Percentiles rank a stretch among this genome's conserved stretches.
phyloP scores from a whole-genome alignment of 2,329 filamentous ascomycete species.

The Clarireedia homoeocarpa region DNA sequence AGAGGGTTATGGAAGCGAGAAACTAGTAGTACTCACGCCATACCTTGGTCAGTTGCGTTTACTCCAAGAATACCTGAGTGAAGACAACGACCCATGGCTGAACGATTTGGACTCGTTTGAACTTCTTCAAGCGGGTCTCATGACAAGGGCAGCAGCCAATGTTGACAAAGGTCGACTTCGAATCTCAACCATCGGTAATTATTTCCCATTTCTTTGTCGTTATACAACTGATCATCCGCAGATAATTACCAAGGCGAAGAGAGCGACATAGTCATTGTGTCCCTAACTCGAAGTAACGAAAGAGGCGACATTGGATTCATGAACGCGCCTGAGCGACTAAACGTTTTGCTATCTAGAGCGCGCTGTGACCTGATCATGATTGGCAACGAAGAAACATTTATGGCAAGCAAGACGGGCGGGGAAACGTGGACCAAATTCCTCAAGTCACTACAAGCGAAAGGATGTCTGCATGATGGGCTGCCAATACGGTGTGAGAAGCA shows the following conservation, averaged over 20 bases:
- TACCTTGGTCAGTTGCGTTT: slow-evolving; percentile 62
- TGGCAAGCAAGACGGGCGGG: slow-evolving; percentile 47
- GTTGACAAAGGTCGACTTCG: slow-evolving; percentile 44
- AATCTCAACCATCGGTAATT: slow-evolving; percentile 60
- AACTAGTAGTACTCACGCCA: slow-evolving; percentile 63
- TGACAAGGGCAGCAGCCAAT: slow-evolving; percentile 40
- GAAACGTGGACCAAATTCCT: slow-evolving; percentile 52
- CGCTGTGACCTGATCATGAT: slow-evolving; percentile 59
- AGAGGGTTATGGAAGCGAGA: slow-evolving; percentile 58
- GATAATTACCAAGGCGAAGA: slow-evolving; percentile 79
- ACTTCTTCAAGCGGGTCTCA: slow-evolving; percentile 52
- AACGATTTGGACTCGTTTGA: slow-evolving; percentile 62
- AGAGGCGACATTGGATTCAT: slow-evolving; percentile 64
- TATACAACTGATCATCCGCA: slow-evolving; percentile 23
- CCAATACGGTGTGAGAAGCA: slow-evolving; percentile 56
- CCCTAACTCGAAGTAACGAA: slow-evolving; percentile 59
- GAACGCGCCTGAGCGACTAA: slow-evolving; percentile 54
- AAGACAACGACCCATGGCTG: slow-evolving; percentile 54
- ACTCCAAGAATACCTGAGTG: slow-evolving; percentile 43
- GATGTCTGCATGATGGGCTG: slow-evolving; percentile 51
- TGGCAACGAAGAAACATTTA: slow-evolving; percentile 62
- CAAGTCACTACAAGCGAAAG: slow-evolving; percentile 41
- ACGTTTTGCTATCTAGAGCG: slow-evolving; percentile 62
- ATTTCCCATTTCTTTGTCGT: not conserved
- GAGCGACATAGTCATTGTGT: slow-evolving; percentile 61